These are phyloP conservation scores for Blastobotrys peoriensis DNA, from an alignment of 805 yeast species.

Conservation along the genomic window DNA sequence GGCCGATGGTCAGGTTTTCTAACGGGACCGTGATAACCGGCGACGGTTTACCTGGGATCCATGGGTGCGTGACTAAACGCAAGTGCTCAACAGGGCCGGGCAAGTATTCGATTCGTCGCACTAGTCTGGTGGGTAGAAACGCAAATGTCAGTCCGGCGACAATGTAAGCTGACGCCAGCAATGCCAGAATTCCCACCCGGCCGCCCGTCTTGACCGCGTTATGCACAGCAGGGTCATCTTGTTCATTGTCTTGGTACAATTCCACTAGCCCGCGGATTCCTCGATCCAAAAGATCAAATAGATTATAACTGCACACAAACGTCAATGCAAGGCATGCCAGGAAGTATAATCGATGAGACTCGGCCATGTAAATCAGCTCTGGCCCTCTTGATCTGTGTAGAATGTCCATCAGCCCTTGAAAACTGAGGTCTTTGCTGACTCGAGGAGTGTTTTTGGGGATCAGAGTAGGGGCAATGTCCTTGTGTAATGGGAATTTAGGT, in stretches of 20 bases:
- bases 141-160: conserved; percentile 41
- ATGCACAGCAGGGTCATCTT: conserved; percentile 37
- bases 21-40: conserved; percentile 68
- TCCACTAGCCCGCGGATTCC: conserved; percentile 46
- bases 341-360: conserved; percentile 74
- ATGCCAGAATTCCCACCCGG: conserved; percentile 34
- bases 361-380: conserved; percentile 75
- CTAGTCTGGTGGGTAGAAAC: conserved; percentile 60
- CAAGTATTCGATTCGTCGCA: conserved; percentile 71
- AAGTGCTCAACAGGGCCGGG: conserved; percentile 50
- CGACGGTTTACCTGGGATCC: conserved; percentile 68
- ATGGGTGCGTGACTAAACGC: conserved; percentile 66
- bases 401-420: conserved; percentile 56
- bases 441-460: conserved; percentile 74
- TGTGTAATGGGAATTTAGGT: conserved; percentile 61
- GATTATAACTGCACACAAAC: conserved; percentile 61
- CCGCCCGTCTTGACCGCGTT: conserved; percentile 33
- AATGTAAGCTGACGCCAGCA: conserved; percentile 32
- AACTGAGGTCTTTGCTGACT: conserved; percentile 49
- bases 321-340: conserved; percentile 64
- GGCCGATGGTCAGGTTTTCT: conserved; percentile 47
- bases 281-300: conserved; percentile 48
- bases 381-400: conserved; percentile 53
- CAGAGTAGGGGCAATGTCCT: conserved; percentile 58
- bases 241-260: conserved; percentile 47